Percentiles rank a stretch among this genome's conserved stretches.
Evolutionary conservation across 2,329 filamentous ascomycete species (phyloP).

Genomic region (Curvularia verruculosa): DNA sequence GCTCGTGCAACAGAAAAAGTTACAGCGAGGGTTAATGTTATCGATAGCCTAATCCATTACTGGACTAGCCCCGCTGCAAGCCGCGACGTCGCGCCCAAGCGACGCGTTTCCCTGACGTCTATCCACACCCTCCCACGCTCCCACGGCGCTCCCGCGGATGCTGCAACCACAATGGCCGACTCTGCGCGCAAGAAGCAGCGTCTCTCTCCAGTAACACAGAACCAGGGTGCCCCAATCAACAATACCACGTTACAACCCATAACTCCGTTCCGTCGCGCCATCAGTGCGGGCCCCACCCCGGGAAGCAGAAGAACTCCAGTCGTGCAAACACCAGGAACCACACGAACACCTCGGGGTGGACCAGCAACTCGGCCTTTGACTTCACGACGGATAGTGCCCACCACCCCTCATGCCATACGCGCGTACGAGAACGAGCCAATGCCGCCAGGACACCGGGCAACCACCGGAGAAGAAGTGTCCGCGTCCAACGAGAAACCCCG

Average conservation of each 20-base stretch:
- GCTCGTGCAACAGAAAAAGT: slow-evolving; percentile 31
- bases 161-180: slow-evolving; percentile 40
- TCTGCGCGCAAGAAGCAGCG: slow-evolving; percentile 47
- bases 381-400: slow-evolving; percentile 51
- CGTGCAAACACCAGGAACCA: slow-evolving; percentile 45
- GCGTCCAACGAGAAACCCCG: slow-evolving; percentile 60
- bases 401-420: slow-evolving; percentile 62
- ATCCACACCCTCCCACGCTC: slow-evolving; percentile 27
- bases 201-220: slow-evolving; percentile 38
- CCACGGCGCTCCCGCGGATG: slow-evolving; percentile 15
- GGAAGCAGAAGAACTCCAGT: slow-evolving; percentile 41
- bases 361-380: slow-evolving; percentile 43
- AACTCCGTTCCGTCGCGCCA: slow-evolving; percentile 46
- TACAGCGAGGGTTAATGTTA: slow-evolving; percentile 30
- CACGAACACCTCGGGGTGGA: slow-evolving; percentile 43
- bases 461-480: slow-evolving; percentile 55
- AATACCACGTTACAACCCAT: slow-evolving; percentile 27
- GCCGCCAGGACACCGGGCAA: slow-evolving; percentile 59
- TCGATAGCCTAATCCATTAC: slow-evolving; percentile 35
- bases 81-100: slow-evolving; percentile 23
- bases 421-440: slow-evolving; percentile 59
- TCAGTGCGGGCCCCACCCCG: slow-evolving; percentile 43
- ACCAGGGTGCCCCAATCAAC: slow-evolving; percentile 33
- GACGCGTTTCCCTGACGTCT: slow-evolving; percentile 30
- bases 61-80: slow-evolving; percentile 8